Evolutionary conservation across 495 filamentous ascomycete genomes (phyloP), one percentile per base, ranked within the genome.

Genomic region (Neurospora sp.): DNA sequence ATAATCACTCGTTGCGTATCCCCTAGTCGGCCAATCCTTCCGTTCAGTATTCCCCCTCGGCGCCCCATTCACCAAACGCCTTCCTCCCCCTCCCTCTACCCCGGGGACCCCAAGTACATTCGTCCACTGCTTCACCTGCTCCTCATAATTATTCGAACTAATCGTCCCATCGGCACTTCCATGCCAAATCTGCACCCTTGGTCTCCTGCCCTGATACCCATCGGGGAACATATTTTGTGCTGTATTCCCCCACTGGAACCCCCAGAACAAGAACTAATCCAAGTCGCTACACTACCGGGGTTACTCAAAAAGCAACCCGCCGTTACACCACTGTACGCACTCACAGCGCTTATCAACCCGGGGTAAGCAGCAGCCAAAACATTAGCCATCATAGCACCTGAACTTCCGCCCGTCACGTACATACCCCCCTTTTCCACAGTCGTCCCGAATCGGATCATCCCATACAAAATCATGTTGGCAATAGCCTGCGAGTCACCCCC

Each of bases 361-460:
- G 1, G 88, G 89, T 90, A 89, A 11, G 86, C 85, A 3, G 86
- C 88, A 0, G 87, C 86, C 73, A 90, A 77, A 37, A 88, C 87
- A 70, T 90, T 89, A 80, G 74, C 78, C 80, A 84, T 84, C 82
- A 83, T 84, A 0, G 79, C 75, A 1, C 83, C 82, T 1, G 81
- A 83, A 40, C 79, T 80, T 1, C 82, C 82, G 5, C 82, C 81
- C 13, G 82, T 85, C 1, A 83, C 80, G 72, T 77, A 84, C 19
- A n/a, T n/a, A n/a, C n/a, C n/a, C n/a, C n/a, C n/a, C n/a, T n/a
- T n/a, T n/a, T n/a, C n/a, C n/a, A n/a, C n/a, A n/a, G n/a, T n/a
- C n/a, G 31, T 34, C 31, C 76, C 75, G 76, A 83, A 84, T 71
- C 76, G 69, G 66, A 77, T 71, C n/a, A 82, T 78, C 5, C 76